Percentiles rank a stretch among this genome's conserved stretches.
phyloP scores from a whole-genome alignment of 1,284 basidiomycete species.

The Irpex sp. region DNA sequence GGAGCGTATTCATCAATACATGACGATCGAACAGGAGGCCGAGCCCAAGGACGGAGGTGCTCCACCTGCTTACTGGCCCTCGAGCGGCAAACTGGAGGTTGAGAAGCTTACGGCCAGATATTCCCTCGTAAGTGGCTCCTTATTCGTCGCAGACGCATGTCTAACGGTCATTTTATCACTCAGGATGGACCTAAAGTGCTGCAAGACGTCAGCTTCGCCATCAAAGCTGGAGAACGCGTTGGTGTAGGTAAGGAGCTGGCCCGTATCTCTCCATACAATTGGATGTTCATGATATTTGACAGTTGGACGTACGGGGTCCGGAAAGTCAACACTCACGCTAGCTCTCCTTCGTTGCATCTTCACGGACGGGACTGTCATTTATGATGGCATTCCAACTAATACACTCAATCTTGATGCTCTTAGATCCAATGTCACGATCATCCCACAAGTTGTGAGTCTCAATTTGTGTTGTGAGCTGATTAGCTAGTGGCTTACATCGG shows the following conservation, averaged over 20 bases:
- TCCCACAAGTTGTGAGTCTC: conserved; percentile 34
- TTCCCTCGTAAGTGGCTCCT: background rate
- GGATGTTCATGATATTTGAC: background rate
- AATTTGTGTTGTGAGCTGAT: background rate
- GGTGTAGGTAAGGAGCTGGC: conserved; percentile 36
- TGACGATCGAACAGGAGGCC: conserved; percentile 7
- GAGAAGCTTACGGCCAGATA: conserved; percentile 8
- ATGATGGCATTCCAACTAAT: conserved; percentile 27
- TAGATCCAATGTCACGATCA: conserved; percentile 47
- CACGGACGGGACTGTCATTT: conserved; percentile 38
- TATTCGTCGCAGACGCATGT: background rate
- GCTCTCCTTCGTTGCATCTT: conserved; percentile 38
- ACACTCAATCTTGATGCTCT: conserved; percentile 61
- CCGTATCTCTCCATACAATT: background rate
- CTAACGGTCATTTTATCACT: background rate
- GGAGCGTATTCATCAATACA: conserved; percentile 10
- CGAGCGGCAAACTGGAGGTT: conserved; percentile 4
- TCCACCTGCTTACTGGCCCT: conserved; percentile 8
- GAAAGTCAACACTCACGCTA: conserved; percentile 51
- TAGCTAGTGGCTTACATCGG: background rate
- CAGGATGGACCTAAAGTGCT: conserved; percentile 40
- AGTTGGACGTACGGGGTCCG: conserved; percentile 75
- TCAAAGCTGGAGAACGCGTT: conserved; percentile 49
- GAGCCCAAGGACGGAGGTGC: conserved; percentile 1
- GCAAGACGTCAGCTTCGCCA: conserved; percentile 42